Conservation (phyloP, 2,329 filamentous ascomycete genomes). For the Cercospora sp. region DNA sequence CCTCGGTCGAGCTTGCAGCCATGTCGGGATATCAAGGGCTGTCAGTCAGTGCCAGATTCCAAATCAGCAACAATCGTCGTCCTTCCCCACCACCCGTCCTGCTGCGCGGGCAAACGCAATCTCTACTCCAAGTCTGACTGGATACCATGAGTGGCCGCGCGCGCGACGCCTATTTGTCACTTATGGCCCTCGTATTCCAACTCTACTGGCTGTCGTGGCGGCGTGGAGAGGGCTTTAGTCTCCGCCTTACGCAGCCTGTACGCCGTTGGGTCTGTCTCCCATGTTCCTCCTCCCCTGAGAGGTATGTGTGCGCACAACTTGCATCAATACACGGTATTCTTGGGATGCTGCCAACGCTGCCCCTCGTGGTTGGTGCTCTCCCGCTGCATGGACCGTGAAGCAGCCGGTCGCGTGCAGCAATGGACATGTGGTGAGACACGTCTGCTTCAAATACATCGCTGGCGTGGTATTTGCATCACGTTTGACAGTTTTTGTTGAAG, state of each 20-base stretch:
- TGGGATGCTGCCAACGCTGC: background rate
- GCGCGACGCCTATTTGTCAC: background rate
- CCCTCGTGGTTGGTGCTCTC: background rate
- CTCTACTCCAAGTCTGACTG: background rate
- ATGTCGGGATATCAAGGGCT: background rate
- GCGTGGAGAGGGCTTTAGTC: constrained; percentile 1
- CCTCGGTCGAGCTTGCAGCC: constrained; percentile 4
- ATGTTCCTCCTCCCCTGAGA: background rate
- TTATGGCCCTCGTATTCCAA: background rate
- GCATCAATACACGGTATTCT: background rate
- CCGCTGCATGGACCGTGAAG: background rate
- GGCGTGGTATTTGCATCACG: background rate
- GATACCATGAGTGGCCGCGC: background rate
- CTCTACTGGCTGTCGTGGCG: background rate
- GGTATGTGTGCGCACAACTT: background rate
- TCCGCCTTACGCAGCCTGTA: background rate
- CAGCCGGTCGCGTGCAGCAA: background rate
- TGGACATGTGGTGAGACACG: constrained; percentile 7
- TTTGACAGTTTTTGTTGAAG: background rate
- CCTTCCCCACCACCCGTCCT: background rate
- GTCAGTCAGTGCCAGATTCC: background rate
- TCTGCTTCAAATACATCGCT: constrained; percentile 8
- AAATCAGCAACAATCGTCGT: constrained; percentile 14
- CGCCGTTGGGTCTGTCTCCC: background rate
- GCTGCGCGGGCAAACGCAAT: constrained; percentile 10